Evolutionary conservation across 2,329 filamentous ascomycete genomes (phyloP).

Genomic region (Colletotrichum australisinense): DNA sequence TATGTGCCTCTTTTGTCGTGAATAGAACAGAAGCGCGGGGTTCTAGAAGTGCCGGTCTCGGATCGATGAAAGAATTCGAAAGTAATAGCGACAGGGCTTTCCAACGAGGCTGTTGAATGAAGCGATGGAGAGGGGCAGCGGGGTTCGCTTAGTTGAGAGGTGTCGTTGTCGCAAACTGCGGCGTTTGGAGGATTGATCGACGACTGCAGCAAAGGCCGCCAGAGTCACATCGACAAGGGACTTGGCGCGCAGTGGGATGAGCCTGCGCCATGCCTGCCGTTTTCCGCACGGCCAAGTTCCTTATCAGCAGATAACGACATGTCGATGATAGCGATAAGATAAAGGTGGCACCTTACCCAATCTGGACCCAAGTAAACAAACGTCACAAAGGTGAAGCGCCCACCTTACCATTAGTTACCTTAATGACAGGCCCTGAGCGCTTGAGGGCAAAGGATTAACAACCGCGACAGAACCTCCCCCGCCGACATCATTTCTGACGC

Average conservation of each 20-base stretch:
- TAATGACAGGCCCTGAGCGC: not conserved
- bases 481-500: not conserved
- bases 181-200: conserved; percentile 19
- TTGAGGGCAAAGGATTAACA: not conserved
- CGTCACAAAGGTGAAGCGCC: not conserved
- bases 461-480: not conserved
- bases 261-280: not conserved
- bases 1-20: not conserved
- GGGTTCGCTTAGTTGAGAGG: not conserved
- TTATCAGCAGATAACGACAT: not conserved
- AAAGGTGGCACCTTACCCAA: conserved; percentile 38
- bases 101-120: not conserved
- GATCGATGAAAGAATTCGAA: not conserved
- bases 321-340: conserved; percentile 2
- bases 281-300: not conserved
- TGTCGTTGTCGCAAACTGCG: conserved; percentile 19
- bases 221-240: not conserved
- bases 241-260: conserved; percentile 12
- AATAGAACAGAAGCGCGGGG: not conserved
- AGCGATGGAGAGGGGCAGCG: not conserved
- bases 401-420: no score
- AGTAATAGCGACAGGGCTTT: not conserved
- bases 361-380: conserved; percentile 55
- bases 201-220: not conserved
- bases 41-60: not conserved